A percentile compares a stretch with the other conserved stretches of the same genome.
These are phyloP conservation scores for Globisporangium canariense DNA, from an alignment of 352 stramenopile genomes.

Conservation along the genomic window DNA sequence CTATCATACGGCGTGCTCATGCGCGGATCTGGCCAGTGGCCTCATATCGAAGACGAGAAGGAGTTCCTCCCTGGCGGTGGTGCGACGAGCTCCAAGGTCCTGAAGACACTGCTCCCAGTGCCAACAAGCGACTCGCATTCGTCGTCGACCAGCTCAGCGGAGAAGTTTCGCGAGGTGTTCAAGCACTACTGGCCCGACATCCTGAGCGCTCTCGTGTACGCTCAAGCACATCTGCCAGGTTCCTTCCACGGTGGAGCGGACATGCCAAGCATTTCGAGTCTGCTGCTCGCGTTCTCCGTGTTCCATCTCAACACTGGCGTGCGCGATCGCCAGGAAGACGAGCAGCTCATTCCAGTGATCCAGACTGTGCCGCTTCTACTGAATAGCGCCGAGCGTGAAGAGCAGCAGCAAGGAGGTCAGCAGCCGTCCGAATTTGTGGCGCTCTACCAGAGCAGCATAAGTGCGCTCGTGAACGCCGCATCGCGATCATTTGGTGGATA, in stretches of 20 bases:
- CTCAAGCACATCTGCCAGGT: slow-evolving; percentile 27
- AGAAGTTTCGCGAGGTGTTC: slow-evolving; percentile 32
- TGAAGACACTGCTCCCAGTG: slow-evolving; percentile 28
- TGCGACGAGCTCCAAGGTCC: slow-evolving; percentile 18
- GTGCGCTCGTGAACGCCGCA: slow-evolving; percentile 34
- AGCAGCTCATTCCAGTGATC: slow-evolving; percentile 37
- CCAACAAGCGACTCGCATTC: slow-evolving; percentile 3
- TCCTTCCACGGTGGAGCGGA: slow-evolving; percentile 3
- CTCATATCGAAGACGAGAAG: slow-evolving; percentile 12
- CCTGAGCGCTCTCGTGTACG: slow-evolving; percentile 35
- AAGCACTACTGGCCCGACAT: slow-evolving; percentile 64
- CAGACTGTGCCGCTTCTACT: slow-evolving; percentile 35
- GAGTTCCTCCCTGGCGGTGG: slow-evolving; percentile 9
- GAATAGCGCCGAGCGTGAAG: slow-evolving; percentile 6
- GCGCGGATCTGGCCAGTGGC: slow-evolving; percentile 40
- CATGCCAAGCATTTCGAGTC: slow-evolving; percentile 12
- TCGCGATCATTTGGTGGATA: slow-evolving; percentile 24
- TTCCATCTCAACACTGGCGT: slow-evolving; percentile 43
- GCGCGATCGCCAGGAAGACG: slow-evolving; percentile 36
- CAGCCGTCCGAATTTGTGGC: slow-evolving; percentile 4
- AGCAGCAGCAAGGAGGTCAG: not conserved
- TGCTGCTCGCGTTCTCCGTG: slow-evolving; percentile 36
- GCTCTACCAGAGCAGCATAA: slow-evolving; percentile 25
- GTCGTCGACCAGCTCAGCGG: slow-evolving; percentile 16
- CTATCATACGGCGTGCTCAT: slow-evolving; percentile 44